phyloP scores from a whole-genome alignment of 1,284 basidiomycete genomes.

The Austropuccinia psidii region DNA sequence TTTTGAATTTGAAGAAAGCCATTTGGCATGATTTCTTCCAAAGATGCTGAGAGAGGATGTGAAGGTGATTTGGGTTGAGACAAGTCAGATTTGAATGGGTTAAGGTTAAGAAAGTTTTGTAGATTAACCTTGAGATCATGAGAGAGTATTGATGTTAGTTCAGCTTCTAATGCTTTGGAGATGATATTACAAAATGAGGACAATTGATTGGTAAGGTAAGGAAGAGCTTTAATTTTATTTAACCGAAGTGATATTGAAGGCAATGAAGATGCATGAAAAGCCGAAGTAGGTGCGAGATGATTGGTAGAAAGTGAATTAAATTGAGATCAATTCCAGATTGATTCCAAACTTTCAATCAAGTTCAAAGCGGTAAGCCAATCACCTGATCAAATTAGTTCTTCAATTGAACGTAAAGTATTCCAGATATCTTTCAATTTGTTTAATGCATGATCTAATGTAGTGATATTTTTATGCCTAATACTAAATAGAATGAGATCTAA shows the following conservation, averaged over 20 bases:
- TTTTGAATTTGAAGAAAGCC: too few species aligned
- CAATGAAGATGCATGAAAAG: too few species aligned
- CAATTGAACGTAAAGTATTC: slow-evolving; percentile 63
- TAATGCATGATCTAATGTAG: slow-evolving; percentile 55
- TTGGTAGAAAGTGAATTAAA: too few species aligned
- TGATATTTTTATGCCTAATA: slow-evolving; percentile 58
- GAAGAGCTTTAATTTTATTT: slow-evolving; percentile 1
- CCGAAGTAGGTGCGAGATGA: too few species aligned
- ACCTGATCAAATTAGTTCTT: slow-evolving; percentile 64
- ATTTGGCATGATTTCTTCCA: not conserved
- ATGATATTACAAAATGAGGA: slow-evolving; percentile 16
- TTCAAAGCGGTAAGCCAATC: slow-evolving; percentile 76
- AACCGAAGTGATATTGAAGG: too few species aligned
- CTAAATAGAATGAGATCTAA: slow-evolving; percentile 64
- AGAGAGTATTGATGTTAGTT: slow-evolving; percentile 21
- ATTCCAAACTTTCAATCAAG: slow-evolving; percentile 65
- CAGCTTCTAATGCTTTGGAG: slow-evolving; percentile 22
- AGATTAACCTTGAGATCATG: slow-evolving; percentile 28
- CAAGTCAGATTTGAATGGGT: not conserved
- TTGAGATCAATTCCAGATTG: slow-evolving; percentile 53
- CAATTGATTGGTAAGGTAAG: not conserved
- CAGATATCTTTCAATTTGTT: slow-evolving; percentile 57
- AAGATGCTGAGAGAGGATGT: too few species aligned
- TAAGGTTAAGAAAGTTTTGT: not conserved
- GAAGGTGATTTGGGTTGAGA: too few species aligned